phyloP scores from a whole-genome alignment of 2,329 filamentous ascomycete species.

The Tolypocladium amazonense region DNA sequence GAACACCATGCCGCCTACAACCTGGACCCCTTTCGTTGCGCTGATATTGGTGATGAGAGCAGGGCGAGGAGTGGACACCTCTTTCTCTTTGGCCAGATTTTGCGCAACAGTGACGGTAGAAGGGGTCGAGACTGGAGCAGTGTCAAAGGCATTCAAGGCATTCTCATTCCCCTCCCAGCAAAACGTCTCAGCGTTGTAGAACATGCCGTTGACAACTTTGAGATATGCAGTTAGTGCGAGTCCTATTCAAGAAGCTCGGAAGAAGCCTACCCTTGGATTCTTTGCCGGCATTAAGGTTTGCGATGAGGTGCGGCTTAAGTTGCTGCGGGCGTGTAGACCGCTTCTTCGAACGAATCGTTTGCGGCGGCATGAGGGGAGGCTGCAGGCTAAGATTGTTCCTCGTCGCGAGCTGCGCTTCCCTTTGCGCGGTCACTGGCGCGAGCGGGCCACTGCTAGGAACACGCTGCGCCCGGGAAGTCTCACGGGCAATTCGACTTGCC shows the following conservation, averaged over 20 bases:
- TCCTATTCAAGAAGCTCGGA: neutral
- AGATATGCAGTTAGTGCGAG: conserved; percentile 16
- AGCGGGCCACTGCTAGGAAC: conserved; percentile 42
- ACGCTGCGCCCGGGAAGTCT: conserved; percentile 51
- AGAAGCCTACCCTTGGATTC: conserved; percentile 65
- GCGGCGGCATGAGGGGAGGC: conserved; percentile 24
- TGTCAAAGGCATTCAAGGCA: conserved; percentile 69
- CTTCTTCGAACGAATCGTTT: conserved; percentile 42
- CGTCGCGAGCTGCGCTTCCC: conserved; percentile 41
- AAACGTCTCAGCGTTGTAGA: conserved; percentile 78
- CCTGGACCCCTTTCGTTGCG: conserved; percentile 74
- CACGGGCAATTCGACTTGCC: conserved; percentile 54
- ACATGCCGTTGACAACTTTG: conserved; percentile 85
- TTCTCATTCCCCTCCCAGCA: conserved; percentile 97
- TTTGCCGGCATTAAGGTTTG: conserved; percentile 64
- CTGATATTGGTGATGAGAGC: conserved; percentile 89
- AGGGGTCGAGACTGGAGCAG: conserved; percentile 40
- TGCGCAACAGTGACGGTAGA: conserved; percentile 27
- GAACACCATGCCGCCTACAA: conserved; percentile 97
- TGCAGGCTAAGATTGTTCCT: conserved; percentile 36
- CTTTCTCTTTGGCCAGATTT: conserved; percentile 43
- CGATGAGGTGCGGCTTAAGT: conserved; percentile 77
- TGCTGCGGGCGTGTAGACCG: conserved; percentile 49
- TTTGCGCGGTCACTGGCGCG: conserved; percentile 43
- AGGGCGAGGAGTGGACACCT: conserved; percentile 49